phyloP scores from a whole-genome alignment of 495 filamentous ascomycete species.

The Sordaria brevicollis region DNA sequence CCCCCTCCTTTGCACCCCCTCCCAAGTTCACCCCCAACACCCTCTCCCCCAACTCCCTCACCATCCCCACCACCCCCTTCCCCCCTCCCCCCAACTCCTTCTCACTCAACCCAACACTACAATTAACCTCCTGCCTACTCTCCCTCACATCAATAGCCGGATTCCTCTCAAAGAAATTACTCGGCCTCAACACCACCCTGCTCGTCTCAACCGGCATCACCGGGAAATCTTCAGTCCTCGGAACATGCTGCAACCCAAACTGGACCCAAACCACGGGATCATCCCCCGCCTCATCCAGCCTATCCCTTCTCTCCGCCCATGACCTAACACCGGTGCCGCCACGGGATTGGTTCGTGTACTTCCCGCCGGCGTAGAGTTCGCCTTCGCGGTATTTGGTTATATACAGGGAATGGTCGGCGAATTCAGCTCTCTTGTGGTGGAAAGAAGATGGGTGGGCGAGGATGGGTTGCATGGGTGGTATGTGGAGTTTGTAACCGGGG shows the following conservation, averaged over 20 bases:
- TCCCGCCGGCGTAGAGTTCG: slow-evolving; percentile 72
- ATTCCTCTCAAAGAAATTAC: slow-evolving; percentile 66
- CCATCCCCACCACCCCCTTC: background rate
- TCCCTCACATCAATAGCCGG: slow-evolving; percentile 67
- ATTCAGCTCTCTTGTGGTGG: slow-evolving; percentile 69
- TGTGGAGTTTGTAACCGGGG: slow-evolving; percentile 72
- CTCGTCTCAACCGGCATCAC: slow-evolving; percentile 36
- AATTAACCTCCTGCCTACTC: slow-evolving; percentile 41
- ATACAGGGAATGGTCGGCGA: slow-evolving; percentile 73
- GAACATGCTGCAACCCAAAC: slow-evolving; percentile 53
- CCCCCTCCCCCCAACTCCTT: background rate
- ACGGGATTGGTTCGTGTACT: slow-evolving; percentile 70
- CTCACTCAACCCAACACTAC: slow-evolving; percentile 20
- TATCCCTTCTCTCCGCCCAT: slow-evolving; percentile 14
- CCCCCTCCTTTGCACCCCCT: background rate
- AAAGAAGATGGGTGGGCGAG: slow-evolving; percentile 58
- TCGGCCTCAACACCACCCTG: slow-evolving; percentile 52
- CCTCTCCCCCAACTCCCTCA: background rate
- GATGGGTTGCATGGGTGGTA: slow-evolving; percentile 69
- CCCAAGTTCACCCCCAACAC: background rate
- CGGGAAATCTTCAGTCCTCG: slow-evolving; percentile 50
- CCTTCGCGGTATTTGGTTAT: slow-evolving; percentile 67
- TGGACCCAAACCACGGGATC: slow-evolving; percentile 49
- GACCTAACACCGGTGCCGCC: slow-evolving; percentile 16
- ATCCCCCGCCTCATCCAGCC: slow-evolving; percentile 9